Conservation (phyloP, 805 yeast genomes). For the Saccharomycopsis sp. region DNA sequence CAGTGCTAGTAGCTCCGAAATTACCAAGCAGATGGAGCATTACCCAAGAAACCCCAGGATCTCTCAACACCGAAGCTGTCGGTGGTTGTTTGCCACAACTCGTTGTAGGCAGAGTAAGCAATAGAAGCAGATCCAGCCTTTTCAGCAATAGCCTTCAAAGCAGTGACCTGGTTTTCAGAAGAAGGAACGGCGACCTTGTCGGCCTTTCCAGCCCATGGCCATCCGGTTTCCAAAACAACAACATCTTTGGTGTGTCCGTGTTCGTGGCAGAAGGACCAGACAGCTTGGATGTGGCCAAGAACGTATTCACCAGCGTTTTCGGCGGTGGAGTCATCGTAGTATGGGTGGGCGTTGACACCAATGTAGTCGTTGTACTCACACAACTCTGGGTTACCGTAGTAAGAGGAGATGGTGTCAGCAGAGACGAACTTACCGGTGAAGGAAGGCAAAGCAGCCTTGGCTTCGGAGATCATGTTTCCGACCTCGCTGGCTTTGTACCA, state of each 20-base stretch:
- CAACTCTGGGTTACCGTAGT: conserved; percentile 41
- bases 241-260: conserved; percentile 31
- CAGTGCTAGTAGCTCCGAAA: too few species aligned
- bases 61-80: conserved; percentile 54
- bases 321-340: conserved; percentile 31
- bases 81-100: conserved; percentile 48
- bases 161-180: conserved; percentile 41
- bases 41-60: conserved; percentile 26
- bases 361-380: conserved; percentile 55
- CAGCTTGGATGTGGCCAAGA: conserved; percentile 21
- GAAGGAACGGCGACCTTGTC: conserved; percentile 53
- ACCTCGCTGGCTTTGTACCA: conserved; percentile 41
- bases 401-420: conserved; percentile 63
- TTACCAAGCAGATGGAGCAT: conserved; percentile 20
- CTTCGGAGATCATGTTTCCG: conserved; percentile 38
- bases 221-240: conserved; percentile 58
- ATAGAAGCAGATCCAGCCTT: conserved; percentile 42
- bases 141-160: conserved; percentile 43
- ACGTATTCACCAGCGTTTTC: conserved; percentile 21
- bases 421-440: conserved; percentile 53
- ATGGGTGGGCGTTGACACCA: conserved; percentile 65
- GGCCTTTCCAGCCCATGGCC: conserved; percentile 58
- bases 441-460: conserved; percentile 39
- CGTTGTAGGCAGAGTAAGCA: conserved; percentile 56
- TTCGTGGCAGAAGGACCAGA: conserved; percentile 20